phyloP scores from a whole-genome alignment of 2,329 filamentous ascomycete genomes.

The Furcasterigmium furcatum region DNA sequence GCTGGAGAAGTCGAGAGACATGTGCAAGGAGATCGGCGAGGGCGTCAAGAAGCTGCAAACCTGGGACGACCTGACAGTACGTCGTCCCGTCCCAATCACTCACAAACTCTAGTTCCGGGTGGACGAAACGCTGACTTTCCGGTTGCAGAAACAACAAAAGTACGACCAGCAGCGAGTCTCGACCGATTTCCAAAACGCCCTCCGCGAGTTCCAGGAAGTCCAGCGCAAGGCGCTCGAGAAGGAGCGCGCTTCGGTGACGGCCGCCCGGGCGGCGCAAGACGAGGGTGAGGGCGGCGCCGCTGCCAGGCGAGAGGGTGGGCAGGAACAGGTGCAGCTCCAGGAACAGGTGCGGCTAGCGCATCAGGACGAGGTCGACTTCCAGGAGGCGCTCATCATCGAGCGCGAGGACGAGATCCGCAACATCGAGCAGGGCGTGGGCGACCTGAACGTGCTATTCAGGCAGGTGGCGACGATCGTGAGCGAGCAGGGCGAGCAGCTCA shows the following conservation, averaged over 20 bases:
- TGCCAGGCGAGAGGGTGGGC: slow-evolving; percentile 23
- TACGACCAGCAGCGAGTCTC: slow-evolving; percentile 95
- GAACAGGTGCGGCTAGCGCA: slow-evolving; percentile 78
- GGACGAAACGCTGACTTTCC: slow-evolving; percentile 7
- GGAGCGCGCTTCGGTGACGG: slow-evolving; percentile 80
- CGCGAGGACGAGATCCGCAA: slow-evolving; percentile 95
- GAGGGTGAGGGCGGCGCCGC: slow-evolving; percentile 28
- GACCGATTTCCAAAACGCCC: slow-evolving; percentile 84
- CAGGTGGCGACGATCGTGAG: slow-evolving; percentile 97
- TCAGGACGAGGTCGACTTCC: slow-evolving; percentile 96
- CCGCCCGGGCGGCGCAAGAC: slow-evolving; percentile 73
- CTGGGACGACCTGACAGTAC: slow-evolving; percentile 80
- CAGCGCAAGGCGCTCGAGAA: slow-evolving; percentile 90
- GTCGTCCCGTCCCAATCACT: slow-evolving; percentile 20
- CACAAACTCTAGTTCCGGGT: too few relatives aligned
- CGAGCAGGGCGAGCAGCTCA: slow-evolving; percentile 86
- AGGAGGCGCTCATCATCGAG: slow-evolving; percentile 92
- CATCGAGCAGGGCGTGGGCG: slow-evolving; percentile 93
- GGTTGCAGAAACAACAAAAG: slow-evolving; percentile 78
- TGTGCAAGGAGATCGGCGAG: slow-evolving; percentile 90
- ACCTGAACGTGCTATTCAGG: slow-evolving; percentile 93
- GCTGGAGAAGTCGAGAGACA: slow-evolving; percentile 79
- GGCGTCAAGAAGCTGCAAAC: slow-evolving; percentile 88
- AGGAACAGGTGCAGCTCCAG: slow-evolving; percentile 60
- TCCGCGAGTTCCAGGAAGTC: slow-evolving; percentile 89